Conservation (phyloP, 2,329 filamentous ascomycete species). For the Exserohilum turcica region DNA sequence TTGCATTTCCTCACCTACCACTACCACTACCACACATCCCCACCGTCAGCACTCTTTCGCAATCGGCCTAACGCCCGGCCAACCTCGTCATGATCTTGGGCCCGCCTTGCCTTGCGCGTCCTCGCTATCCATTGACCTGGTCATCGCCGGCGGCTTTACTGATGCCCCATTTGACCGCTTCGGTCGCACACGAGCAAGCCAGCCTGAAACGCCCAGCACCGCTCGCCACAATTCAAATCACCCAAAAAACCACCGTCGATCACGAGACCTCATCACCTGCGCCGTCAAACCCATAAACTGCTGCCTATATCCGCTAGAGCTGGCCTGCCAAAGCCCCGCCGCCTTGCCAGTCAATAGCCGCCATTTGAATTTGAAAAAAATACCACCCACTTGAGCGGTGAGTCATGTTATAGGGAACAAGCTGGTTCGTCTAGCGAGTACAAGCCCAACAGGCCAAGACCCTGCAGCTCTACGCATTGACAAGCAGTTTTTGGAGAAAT, state of each 20-base stretch:
- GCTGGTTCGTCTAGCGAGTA: slow-evolving; percentile 25
- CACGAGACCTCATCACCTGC: slow-evolving; percentile 12
- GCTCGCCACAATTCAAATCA: slow-evolving; percentile 4
- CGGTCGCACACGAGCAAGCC: slow-evolving; percentile 2
- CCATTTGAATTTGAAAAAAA: slow-evolving; percentile 4
- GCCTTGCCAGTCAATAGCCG: slow-evolving; percentile 5
- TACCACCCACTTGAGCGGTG: slow-evolving; percentile 14
- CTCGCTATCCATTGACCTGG: slow-evolving; percentile 15
- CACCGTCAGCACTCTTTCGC: slow-evolving; percentile 4
- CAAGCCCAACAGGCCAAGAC: slow-evolving; percentile 20
- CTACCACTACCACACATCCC: slow-evolving; percentile 5
- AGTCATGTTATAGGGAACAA: slow-evolving; percentile 28
- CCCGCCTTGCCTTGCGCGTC: slow-evolving; percentile 11
- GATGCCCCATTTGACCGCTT: slow-evolving; percentile 11
- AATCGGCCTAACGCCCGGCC: slow-evolving; percentile 8
- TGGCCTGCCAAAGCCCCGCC: not conserved
- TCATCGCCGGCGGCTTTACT: slow-evolving; percentile 12
- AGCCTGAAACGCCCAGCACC: slow-evolving; percentile 10
- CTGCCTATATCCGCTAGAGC: slow-evolving; percentile 2
- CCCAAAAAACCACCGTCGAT: not conserved
- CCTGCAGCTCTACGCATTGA: slow-evolving; percentile 25
- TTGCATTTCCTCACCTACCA: not conserved
- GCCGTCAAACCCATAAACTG: not conserved
- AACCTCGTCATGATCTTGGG: slow-evolving; percentile 9
- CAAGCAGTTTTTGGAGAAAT: slow-evolving; percentile 22